Evolutionary conservation across 106 monocot species (phyloP), one percentile per base, ranked within the genome.

Genomic region (Dendrobium officinale): DNA sequence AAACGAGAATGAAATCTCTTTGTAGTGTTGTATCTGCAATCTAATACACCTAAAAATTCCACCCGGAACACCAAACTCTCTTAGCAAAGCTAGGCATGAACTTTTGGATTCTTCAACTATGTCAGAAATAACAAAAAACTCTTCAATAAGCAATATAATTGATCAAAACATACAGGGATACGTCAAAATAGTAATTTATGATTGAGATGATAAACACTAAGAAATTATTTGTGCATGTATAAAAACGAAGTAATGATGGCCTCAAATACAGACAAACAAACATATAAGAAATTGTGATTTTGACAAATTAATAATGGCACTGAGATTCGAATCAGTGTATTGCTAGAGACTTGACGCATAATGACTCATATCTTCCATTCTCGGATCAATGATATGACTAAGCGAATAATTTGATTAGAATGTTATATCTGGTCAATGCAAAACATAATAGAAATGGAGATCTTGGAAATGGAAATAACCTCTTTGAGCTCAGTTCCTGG

Each of bases 401-500:
- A 15, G 70, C 15, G 70, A 15, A 37, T 26, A 3, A 66, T 26
- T 33, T 37, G 16, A 70, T 37, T 16, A 31, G 16, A 33, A 37
- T 33, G 37, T 70, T 70, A 4, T 70, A 70, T 9, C 4, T 67
- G 11, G 20, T 9, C 10, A 67, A 67, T 5, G 67, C 67, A 70
- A 70, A 70, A 70, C 13, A 70, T 29, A 33, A 22, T 37, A 70
- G 70, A 70, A 70, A 37, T 17, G 43, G 7, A 74, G 74, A 44
- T 74, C 44, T 74, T 9, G 1, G 20, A 8, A 43, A 74, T 44
- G 1, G 44, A 75, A 19, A 78, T 42, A 6, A 97, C 98, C 95
- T 99, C 92, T 86, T 99, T 92, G 37, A 93, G 77, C 82, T 90
- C 92, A 56, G 95, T 93, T 45, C 92, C 92, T 37, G 92, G 87